Evolutionary conservation across 768 basidiomycete species (phyloP), one percentile per base, ranked within the genome.

Genomic region (Auricularia heimuer): DNA sequence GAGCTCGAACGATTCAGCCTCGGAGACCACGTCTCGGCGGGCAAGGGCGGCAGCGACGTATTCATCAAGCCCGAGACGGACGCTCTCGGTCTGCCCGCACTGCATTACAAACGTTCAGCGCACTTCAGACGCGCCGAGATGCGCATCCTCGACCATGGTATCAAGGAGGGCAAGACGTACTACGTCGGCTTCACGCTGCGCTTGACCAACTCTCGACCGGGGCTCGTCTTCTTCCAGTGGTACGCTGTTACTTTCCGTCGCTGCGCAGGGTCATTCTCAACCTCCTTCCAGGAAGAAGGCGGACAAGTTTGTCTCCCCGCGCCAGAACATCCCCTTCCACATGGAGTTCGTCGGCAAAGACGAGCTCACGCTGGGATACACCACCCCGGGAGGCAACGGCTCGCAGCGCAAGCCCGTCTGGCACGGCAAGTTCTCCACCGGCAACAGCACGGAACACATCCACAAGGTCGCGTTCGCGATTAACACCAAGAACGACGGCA

Each of bases 171-270:
- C 56, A 29, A 60, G 56, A 60, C 56, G 24, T 60, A 60, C 56
- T 60, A 29, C 34, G 56, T 60, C 29, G 56, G 56, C 24, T 60
- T 60, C 56, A 60, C 24, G 24, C 8, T 60, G 16, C 56, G 56
- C 34, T 29, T 60, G 24, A 14, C 56, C 14, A 14, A 60, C 56
- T 60, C 56, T 11, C 56, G 56, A 21, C 14, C 14, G 56, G 56
- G 56, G 4, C 56, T 60, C 56, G 56, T 35, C 29, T 33, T 60
- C 56, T 60, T 60, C 56, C 56, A 60, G 29, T 60, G 56, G 56
- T 51, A 21, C 47, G 47, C 47, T 18, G 47, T 6, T 21, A 18
- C 14, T 4, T 6, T 10, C 47, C 47, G 47, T 4, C 14, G 14
- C 29, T 51, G 14, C 16, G 21, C 21, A 4, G 11, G 21, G 18